Evolutionary conservation across 192 early-diverging fungal genomes (phyloP).

Genomic region (Jimgerdemannia flammicorona): DNA sequence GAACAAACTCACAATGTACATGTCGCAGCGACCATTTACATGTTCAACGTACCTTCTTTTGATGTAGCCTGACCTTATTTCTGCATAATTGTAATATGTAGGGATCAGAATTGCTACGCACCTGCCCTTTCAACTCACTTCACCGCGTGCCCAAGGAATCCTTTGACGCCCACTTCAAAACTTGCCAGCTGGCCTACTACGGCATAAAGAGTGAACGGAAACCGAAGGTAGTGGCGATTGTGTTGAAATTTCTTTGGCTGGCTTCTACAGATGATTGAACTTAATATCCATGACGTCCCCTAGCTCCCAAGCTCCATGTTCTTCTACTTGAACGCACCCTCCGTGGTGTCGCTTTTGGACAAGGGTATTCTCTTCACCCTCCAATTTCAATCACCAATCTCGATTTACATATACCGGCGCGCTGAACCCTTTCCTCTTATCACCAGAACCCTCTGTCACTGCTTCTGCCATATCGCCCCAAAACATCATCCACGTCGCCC

Average conservation of each 20-base stretch:
- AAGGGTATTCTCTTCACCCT: slow-evolving; percentile 11
- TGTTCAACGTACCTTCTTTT: neutral
- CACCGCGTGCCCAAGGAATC: slow-evolving; percentile 17
- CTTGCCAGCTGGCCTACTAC: slow-evolving; percentile 19
- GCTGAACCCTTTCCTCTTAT: neutral
- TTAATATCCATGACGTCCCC: neutral
- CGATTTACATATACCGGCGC: neutral
- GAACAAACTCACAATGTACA: neutral
- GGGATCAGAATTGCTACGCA: slow-evolving; percentile 1
- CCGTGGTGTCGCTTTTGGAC: slow-evolving; percentile 13
- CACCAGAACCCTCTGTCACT: neutral
- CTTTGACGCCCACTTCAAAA: slow-evolving; percentile 13
- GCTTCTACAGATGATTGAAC: neutral
- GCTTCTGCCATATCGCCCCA: neutral
- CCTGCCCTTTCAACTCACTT: slow-evolving; percentile 15
- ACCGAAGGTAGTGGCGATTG: slow-evolving; percentile 7
- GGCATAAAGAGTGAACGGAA: slow-evolving; percentile 16
- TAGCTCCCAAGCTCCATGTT: slow-evolving; percentile 18
- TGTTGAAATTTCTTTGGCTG: neutral
- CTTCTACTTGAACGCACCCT: slow-evolving; percentile 10
- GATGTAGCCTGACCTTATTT: neutral
- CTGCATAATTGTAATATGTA: neutral
- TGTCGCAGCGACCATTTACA: neutral
- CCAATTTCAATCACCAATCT: neutral
- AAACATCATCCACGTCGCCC: slow-evolving; percentile 1